phyloP scores from a whole-genome alignment of 768 basidiomycete species.

The Pulveroboletus sp. region DNA sequence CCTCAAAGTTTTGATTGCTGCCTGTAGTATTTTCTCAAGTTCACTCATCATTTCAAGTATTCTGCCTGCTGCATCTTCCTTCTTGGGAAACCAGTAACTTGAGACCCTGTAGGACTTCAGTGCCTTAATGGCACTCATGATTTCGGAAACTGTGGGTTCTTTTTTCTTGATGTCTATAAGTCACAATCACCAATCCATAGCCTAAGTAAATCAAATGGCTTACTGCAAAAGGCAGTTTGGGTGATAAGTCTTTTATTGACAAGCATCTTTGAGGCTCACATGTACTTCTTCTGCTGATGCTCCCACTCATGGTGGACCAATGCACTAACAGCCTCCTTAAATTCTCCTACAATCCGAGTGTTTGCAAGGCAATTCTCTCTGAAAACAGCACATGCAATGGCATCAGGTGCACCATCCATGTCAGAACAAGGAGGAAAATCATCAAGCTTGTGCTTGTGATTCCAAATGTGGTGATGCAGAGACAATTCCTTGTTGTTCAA shows the following conservation, averaged over 20 bases:
- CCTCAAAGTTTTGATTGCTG: not conserved
- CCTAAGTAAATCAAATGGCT: too few relatives aligned
- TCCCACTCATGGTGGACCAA: slow-evolving; percentile 7
- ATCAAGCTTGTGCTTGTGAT: not conserved
- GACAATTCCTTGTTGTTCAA: slow-evolving; percentile 1
- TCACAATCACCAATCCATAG: not conserved
- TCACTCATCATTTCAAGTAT: slow-evolving; percentile 5
- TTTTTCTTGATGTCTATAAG: not conserved
- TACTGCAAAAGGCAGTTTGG: not conserved
- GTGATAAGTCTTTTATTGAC: not conserved
- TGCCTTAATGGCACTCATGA: not conserved
- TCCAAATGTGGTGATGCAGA: slow-evolving; percentile 1
- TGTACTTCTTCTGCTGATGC: slow-evolving; percentile 1
- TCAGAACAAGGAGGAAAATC: not conserved
- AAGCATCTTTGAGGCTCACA: not conserved
- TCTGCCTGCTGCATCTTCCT: slow-evolving; percentile 4
- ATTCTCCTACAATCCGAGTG: not conserved
- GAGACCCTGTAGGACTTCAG: slow-evolving; percentile 1
- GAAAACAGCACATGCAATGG: slow-evolving; percentile 3
- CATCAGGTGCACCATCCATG: slow-evolving; percentile 1
- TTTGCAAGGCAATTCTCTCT: slow-evolving; percentile 7
- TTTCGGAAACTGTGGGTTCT: not conserved
- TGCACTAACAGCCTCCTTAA: slow-evolving; percentile 1
- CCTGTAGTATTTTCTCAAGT: not conserved
- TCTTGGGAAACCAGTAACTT: slow-evolving; percentile 5